Evolutionary conservation across 2,329 filamentous ascomycete genomes (phyloP).

Genomic region (Elsinoe ampelina): DNA sequence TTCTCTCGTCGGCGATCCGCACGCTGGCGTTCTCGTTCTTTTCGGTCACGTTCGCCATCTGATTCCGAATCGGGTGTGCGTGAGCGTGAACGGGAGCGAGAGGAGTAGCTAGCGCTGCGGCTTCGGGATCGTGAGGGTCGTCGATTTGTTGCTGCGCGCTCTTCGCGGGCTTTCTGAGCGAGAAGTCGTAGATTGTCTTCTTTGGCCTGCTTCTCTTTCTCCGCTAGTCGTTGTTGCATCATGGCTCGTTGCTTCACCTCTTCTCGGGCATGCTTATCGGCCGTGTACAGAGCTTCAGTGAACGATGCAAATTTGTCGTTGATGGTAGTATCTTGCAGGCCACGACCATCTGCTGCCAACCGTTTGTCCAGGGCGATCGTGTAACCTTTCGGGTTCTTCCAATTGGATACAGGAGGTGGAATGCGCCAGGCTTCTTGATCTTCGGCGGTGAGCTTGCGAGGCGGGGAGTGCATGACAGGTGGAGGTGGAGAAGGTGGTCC

Average conservation of each 20-base stretch:
- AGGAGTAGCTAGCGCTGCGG: constrained; percentile 17
- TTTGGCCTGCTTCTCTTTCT: constrained; percentile 92
- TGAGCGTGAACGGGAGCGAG: constrained; percentile 28
- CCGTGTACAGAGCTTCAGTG: constrained; percentile 86
- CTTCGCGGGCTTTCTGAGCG: constrained; percentile 84
- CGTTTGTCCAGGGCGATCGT: constrained; percentile 94
- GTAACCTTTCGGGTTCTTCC: constrained; percentile 99
- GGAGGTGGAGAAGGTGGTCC: constrained; percentile 88
- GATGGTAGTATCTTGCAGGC: constrained; percentile 86
- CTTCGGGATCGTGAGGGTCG: constrained; percentile 23
- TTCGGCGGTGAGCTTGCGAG: constrained; percentile 87
- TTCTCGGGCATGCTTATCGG: constrained; percentile 87
- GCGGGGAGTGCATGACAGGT: constrained; percentile 89
- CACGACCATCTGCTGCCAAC: constrained; percentile 83
- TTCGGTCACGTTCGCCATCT: constrained; percentile 43
- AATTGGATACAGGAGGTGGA: constrained; percentile 84
- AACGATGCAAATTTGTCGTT: constrained; percentile 99
- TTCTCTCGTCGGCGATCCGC: constrained; percentile 71
- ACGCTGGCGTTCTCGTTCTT: constrained; percentile 67
- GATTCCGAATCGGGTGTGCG: constrained; percentile 34
- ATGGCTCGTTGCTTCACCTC: constrained; percentile 84
- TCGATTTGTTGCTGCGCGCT: constrained; percentile 36
- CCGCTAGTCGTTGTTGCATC: constrained; percentile 92
- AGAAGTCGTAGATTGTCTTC: constrained; percentile 83
- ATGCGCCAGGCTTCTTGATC: constrained; percentile 97